phyloP scores from a whole-genome alignment of 257 asterid species.

The Jaltomata sinuosa region DNA sequence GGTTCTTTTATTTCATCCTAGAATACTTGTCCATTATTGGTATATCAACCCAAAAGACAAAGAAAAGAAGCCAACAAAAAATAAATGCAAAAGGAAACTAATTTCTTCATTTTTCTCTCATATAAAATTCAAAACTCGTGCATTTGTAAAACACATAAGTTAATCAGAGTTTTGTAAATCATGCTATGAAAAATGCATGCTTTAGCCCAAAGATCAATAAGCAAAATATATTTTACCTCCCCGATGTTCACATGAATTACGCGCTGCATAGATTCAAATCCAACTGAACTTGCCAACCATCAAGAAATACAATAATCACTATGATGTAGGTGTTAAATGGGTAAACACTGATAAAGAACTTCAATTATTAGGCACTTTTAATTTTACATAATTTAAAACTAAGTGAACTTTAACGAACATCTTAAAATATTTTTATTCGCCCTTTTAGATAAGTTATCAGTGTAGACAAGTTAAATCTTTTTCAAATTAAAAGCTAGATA shows the following conservation, averaged over 20 bases:
- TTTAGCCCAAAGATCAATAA: neutral
- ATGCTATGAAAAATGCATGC: neutral
- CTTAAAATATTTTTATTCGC: too few relatives aligned
- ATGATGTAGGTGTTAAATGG: too few relatives aligned
- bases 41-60: too few relatives aligned
- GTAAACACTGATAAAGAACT: too few relatives aligned
- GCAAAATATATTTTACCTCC: conserved; percentile 18
- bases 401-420: too few relatives aligned
- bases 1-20: too few relatives aligned
- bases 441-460: too few relatives aligned
- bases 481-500: too few relatives aligned
- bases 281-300: conserved; percentile 22
- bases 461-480: too few relatives aligned
- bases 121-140: neutral
- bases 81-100: neutral
- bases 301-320: neutral
- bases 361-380: too few relatives aligned
- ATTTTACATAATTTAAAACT: too few relatives aligned
- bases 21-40: too few relatives aligned
- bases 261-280: conserved; percentile 34
- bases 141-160: neutral
- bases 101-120: neutral
- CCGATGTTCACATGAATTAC: conserved; percentile 31
- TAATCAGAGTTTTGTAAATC: neutral
- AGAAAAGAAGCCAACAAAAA: neutral